Base-by-base conservation (phyloP, 148 eudicot genomes). In the Tetragonia tetragonoides region DNA sequence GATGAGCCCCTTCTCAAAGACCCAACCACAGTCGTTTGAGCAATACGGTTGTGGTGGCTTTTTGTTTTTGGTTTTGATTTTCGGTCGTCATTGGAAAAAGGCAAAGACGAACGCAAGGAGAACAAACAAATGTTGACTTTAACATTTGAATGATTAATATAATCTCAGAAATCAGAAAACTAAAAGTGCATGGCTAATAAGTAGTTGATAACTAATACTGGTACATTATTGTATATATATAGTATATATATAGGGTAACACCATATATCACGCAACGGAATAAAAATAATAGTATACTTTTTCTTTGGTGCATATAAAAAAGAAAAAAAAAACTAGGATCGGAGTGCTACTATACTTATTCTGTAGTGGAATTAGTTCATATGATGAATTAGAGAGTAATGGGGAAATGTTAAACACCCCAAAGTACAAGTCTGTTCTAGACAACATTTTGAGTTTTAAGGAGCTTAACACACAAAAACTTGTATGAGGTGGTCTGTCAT, bases 71-170 rank as follows among this genome's bases (percentile, higher is more conserved):
- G 18, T 16, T 59, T 59, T 2, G 46, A 0, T 72, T 49, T 72
- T 28, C 20, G 64, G 18, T 44, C 37, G 18, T 44, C 37, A n/a
- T 8, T 17, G 34, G 59, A 49, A 47, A 34, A 67, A 46, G 68
- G 42, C 6, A 75, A 39, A 64, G 47, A 41, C 20, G 72, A 34
- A 65, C 51, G 38, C 16, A 69, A 24, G 68, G 59, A 3, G 60
- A 62, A 38, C 42, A 65, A 28, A 76, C 9, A 17, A 46, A 65
- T 20, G 62, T 49, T 47, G 78, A 18, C 46, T 51, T 47, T 71
- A 76, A 65, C 39, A 39, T 7, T 38, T 3, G 47, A 3, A 12
- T 49, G 39, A 4, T 53, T 41, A n/a, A n/a, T n/a, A n/a, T n/a
- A n/a, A n/a, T n/a, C n/a, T n/a, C n/a, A n/a, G n/a, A n/a, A n/a